phyloP scores from a whole-genome alignment of 345 rosid species.

The Brassica incana region DNA sequence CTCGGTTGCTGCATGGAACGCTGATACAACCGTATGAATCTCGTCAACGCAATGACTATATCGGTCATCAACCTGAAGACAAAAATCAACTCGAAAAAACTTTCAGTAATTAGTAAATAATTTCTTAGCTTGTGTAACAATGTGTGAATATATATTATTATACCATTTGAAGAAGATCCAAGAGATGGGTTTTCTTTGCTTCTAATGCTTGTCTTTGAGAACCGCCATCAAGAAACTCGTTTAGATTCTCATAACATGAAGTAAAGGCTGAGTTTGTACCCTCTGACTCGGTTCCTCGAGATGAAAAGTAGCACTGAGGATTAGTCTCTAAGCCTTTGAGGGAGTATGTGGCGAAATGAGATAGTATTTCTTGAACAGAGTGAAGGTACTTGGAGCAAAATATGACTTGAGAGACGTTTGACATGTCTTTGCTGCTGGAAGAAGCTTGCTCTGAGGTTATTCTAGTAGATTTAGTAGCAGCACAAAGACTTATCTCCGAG shows the following conservation, averaged over 20 bases:
- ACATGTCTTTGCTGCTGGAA: slow-evolving; percentile 51
- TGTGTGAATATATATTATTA: slow-evolving; percentile 5
- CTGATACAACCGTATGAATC: slow-evolving; percentile 67
- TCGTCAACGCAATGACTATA: slow-evolving; percentile 85
- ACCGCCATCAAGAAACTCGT: slow-evolving; percentile 39
- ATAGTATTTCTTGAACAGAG: slow-evolving; percentile 46
- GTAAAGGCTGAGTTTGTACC: slow-evolving; percentile 32
- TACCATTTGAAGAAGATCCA: slow-evolving; percentile 80
- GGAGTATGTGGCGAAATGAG: slow-evolving; percentile 60
- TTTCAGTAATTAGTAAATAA: not conserved
- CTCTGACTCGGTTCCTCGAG: slow-evolving; percentile 34
- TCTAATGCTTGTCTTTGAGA: slow-evolving; percentile 42
- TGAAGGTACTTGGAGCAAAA: slow-evolving; percentile 69
- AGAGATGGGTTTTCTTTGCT: slow-evolving; percentile 62
- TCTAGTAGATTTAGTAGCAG: slow-evolving; percentile 40
- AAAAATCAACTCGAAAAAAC: slow-evolving; percentile 3
- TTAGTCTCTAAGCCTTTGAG: slow-evolving; percentile 52
- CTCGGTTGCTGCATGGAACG: slow-evolving; percentile 93
- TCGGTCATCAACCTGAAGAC: slow-evolving; percentile 73
- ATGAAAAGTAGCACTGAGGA: slow-evolving; percentile 33
- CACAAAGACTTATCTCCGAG: slow-evolving; percentile 51
- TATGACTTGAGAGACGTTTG: slow-evolving; percentile 41
- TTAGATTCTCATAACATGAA: slow-evolving; percentile 23
- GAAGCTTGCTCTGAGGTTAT: slow-evolving; percentile 59
- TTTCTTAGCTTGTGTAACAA: not conserved